A percentile compares a stretch with the other conserved stretches of the same genome.
Conservation (phyloP, 2,329 filamentous ascomycete species). For the Endothia cerciana region DNA sequence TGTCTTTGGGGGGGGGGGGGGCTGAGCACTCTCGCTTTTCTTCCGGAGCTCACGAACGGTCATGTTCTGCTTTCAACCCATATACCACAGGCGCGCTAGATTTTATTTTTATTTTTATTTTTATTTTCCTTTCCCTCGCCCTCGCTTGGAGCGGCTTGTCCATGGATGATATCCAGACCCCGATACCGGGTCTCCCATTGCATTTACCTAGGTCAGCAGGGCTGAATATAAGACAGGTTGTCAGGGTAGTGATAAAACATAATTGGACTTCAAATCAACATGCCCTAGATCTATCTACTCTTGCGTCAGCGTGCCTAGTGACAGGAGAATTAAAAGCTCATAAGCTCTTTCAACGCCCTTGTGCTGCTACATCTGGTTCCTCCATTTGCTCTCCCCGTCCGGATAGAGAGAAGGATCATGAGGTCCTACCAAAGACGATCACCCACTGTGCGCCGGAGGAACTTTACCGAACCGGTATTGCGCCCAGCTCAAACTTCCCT, state of each 20-base stretch:
- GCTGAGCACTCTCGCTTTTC: not conserved
- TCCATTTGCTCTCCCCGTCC: no score
- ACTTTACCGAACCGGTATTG: not conserved
- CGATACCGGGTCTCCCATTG: not conserved
- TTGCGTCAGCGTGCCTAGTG: not conserved
- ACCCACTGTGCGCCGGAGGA: not conserved
- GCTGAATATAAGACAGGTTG: not conserved
- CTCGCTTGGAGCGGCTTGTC: not conserved
- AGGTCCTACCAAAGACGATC: no score
- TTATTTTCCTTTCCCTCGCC: no score
- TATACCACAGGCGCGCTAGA: constrained; percentile 7
- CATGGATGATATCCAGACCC: not conserved
- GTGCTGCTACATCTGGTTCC: no score
- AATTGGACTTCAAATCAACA: not conserved
- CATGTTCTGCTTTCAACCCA: not conserved
- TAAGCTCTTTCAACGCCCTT: no score
- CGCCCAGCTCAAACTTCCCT: not conserved
- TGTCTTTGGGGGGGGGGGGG: no score
- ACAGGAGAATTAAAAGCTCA: not conserved
- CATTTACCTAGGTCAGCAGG: constrained; percentile 1
- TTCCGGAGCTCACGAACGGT: not conserved
- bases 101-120: no score
- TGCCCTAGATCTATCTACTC: not conserved
- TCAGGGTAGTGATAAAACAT: constrained; percentile 1
- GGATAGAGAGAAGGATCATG: no score